A percentile compares a stretch with the other conserved stretches of the same genome.
Conservation (phyloP, 2,329 filamentous ascomycete genomes). For the Nothophaeocryptopus gaeumannii region DNA sequence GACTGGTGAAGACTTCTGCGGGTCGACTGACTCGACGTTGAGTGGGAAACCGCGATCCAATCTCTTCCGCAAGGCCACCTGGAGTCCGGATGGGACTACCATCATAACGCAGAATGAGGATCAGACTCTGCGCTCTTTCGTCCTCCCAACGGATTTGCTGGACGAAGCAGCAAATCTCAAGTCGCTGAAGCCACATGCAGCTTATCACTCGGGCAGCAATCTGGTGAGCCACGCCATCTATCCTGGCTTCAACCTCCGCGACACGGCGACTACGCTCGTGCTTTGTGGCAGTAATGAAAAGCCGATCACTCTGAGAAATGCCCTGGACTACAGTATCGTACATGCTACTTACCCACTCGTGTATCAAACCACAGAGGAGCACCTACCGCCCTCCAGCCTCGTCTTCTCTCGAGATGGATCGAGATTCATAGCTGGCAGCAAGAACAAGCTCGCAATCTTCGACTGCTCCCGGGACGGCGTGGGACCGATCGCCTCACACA, state of each 20-base stretch:
- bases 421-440: constrained; percentile 57
- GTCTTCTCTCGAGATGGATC: constrained; percentile 50
- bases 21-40: background rate
- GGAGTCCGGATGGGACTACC: constrained; percentile 55
- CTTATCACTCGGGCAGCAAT: constrained; percentile 44
- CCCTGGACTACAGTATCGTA: constrained; percentile 44
- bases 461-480: constrained; percentile 51
- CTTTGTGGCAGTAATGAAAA: constrained; percentile 54
- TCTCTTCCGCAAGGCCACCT: constrained; percentile 48
- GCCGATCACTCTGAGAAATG: constrained; percentile 57
- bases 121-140: constrained; percentile 52
- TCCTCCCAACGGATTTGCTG: constrained; percentile 53
- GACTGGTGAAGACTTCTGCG: constrained; percentile 22
- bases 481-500: constrained; percentile 45
- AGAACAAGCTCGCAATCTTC: constrained; percentile 55
- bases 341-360: constrained; percentile 56
- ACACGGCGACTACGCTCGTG: constrained; percentile 50
- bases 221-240: constrained; percentile 55
- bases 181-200: constrained; percentile 46
- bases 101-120: constrained; percentile 55
- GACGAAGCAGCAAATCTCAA: constrained; percentile 38
- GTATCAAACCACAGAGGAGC: constrained; percentile 55
- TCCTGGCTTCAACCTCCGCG: constrained; percentile 53
- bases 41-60: constrained; percentile 21
- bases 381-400: constrained; percentile 55